Conservation (phyloP, 345 rosid species). For the Cochlearia excelsa region DNA sequence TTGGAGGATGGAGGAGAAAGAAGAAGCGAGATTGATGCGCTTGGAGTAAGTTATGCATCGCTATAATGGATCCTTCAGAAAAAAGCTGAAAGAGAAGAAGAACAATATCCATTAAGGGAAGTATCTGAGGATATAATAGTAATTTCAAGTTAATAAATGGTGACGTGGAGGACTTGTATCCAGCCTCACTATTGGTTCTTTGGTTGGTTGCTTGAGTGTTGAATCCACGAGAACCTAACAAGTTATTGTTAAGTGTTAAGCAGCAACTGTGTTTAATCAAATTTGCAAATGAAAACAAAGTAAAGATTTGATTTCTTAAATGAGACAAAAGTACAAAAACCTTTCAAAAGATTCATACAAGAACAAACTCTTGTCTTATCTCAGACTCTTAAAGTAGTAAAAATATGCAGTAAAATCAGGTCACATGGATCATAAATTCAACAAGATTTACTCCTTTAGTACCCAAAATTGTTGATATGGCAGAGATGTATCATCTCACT, state of each 20-base stretch:
- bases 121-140: too few species aligned
- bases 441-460: constrained; percentile 33
- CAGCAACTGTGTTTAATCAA: too few species aligned
- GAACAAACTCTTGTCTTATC: constrained; percentile 19
- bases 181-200: too few species aligned
- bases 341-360: constrained; percentile 25
- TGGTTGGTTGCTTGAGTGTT: too few species aligned
- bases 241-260: too few species aligned
- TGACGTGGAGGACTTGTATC: too few species aligned
- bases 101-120: too few species aligned
- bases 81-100: too few species aligned
- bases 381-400: constrained; percentile 3
- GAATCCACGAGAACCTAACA: too few species aligned
- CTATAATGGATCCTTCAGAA: not conserved
- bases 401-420: constrained; percentile 13
- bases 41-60: constrained; percentile 45
- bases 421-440: constrained; percentile 32
- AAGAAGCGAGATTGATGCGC: constrained; percentile 28
- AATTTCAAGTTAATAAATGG: too few species aligned
- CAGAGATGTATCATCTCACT: not conserved
- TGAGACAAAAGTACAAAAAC: constrained; percentile 4
- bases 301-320: not conserved
- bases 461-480: constrained; percentile 28
- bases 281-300: constrained; percentile 7
- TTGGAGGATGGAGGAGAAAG: constrained; percentile 15